phyloP scores from a whole-genome alignment of 2,329 filamentous ascomycete genomes.

The Epichloe sylvatica region DNA sequence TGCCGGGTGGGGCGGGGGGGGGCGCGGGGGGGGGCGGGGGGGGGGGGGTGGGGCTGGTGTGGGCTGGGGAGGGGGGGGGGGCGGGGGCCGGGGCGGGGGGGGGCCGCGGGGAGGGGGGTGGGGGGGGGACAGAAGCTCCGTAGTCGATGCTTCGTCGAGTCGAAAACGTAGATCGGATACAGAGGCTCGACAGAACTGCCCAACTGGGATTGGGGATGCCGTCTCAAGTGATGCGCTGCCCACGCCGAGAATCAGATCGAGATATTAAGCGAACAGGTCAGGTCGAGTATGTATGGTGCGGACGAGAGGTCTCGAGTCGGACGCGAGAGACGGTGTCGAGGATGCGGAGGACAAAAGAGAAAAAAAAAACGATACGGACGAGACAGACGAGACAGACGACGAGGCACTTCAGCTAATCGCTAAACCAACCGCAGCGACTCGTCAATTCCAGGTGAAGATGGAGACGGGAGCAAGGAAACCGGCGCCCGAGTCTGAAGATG shows the following conservation, averaged over 20 bases:
- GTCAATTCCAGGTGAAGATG: constrained; percentile 11
- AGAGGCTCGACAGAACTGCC: neutral
- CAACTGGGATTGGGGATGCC: neutral
- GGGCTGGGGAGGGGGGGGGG: too few relatives aligned
- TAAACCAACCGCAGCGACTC: constrained; percentile 3
- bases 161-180: neutral
- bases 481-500: constrained; percentile 26
- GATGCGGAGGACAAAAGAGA: neutral
- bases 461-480: constrained; percentile 18
- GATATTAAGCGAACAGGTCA: neutral
- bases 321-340: constrained; percentile 5
- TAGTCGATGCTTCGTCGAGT: neutral
- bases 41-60: too few relatives aligned
- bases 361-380: neutral
- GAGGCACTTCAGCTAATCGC: neutral
- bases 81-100: too few relatives aligned
- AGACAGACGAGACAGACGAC: neutral
- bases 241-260: neutral
- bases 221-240: neutral
- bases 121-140: neutral
- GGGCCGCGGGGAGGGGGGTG: too few relatives aligned
- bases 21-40: too few relatives aligned
- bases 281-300: neutral
- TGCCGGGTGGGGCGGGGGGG: too few relatives aligned
- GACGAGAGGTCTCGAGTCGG: neutral